Percentiles rank a stretch among this genome's conserved stretches.
Conservation (phyloP, 2,329 filamentous ascomycete species). For the Tolypocladium ophioglossoides region DNA sequence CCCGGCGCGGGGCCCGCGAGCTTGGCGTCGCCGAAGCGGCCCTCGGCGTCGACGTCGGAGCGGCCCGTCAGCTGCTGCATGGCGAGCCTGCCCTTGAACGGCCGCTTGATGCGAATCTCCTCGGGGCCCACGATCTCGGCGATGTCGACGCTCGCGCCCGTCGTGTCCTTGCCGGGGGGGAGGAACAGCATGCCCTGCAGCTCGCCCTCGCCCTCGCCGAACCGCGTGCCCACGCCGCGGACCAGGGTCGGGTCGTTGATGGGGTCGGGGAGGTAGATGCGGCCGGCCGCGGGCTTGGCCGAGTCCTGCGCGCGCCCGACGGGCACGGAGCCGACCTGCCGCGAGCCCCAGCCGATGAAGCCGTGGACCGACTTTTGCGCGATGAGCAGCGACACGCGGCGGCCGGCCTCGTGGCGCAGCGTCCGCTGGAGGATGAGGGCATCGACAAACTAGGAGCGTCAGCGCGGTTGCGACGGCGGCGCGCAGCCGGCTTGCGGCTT, state of each 20-base stretch:
- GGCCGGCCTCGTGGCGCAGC: constrained; percentile 73
- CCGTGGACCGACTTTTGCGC: constrained; percentile 92
- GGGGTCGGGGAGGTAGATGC: constrained; percentile 82
- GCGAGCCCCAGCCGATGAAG: constrained; percentile 81
- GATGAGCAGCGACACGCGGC: constrained; percentile 85
- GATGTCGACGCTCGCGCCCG: constrained; percentile 74
- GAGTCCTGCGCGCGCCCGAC: constrained; percentile 86
- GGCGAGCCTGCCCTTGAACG: constrained; percentile 68
- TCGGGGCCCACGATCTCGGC: constrained; percentile 68
- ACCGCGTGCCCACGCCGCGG: constrained; percentile 70
- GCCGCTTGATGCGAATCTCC: constrained; percentile 76
- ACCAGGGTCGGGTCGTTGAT: constrained; percentile 74
- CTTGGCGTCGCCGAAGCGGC: constrained; percentile 47
- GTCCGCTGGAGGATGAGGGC: constrained; percentile 88
- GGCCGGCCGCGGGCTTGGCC: constrained; percentile 68
- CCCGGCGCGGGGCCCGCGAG: constrained; percentile 44
- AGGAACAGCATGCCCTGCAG: constrained; percentile 77
- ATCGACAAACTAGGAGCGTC: constrained; percentile 67
- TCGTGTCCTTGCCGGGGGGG: constrained; percentile 68
- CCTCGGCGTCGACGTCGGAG: constrained; percentile 58
- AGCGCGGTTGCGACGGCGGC: neutral
- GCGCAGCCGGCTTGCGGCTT: too few species aligned
- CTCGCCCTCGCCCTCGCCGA: constrained; percentile 61
- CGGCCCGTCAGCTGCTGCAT: constrained; percentile 74
- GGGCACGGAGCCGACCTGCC: constrained; percentile 80